These are phyloP conservation scores for Arthromyces matolae DNA, from an alignment of 768 basidiomycete genomes.

Conservation along the genomic window DNA sequence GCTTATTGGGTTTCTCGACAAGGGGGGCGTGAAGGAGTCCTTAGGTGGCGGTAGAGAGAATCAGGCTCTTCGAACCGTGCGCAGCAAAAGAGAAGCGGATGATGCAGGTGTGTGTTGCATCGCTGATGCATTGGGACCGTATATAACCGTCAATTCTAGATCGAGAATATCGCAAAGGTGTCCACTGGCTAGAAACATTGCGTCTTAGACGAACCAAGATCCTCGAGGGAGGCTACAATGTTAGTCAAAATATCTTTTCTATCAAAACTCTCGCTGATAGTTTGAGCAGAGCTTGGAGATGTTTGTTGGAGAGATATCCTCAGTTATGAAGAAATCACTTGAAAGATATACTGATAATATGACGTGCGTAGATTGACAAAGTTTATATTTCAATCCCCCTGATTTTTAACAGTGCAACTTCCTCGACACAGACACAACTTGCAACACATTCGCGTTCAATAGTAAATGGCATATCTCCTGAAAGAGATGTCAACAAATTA, in stretches of 20 bases:
- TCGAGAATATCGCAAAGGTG: slow-evolving; percentile 84
- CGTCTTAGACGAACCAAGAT: slow-evolving; percentile 79
- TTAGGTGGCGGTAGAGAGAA: slow-evolving; percentile 55
- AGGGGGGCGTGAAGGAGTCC: slow-evolving; percentile 62
- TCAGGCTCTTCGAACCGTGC: slow-evolving; percentile 68
- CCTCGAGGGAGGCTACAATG: slow-evolving; percentile 77
- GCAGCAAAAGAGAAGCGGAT: slow-evolving; percentile 85
- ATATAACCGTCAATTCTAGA: slow-evolving; percentile 49
- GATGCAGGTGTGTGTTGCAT: slow-evolving; percentile 84
- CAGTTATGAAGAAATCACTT: slow-evolving; percentile 57
- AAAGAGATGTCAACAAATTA: slow-evolving; percentile 62
- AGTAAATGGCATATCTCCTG: slow-evolving; percentile 65
- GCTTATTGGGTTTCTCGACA: slow-evolving; percentile 81
- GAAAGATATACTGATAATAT: slow-evolving; percentile 78
- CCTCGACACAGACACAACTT: slow-evolving; percentile 69
- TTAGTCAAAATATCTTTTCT: slow-evolving; percentile 27
- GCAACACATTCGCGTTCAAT: slow-evolving; percentile 58
- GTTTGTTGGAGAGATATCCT: slow-evolving; percentile 72
- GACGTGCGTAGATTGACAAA: slow-evolving; percentile 43
- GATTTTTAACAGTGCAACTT: slow-evolving; percentile 58
- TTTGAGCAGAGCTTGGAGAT: slow-evolving; percentile 66
- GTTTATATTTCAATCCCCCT: neutral
- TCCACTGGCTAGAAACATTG: slow-evolving; percentile 91
- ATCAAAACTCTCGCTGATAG: neutral
- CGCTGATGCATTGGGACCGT: too few species aligned